These are phyloP conservation scores for Candida xyloterini DNA, from an alignment of 805 yeast genomes.

Conservation along the genomic window DNA sequence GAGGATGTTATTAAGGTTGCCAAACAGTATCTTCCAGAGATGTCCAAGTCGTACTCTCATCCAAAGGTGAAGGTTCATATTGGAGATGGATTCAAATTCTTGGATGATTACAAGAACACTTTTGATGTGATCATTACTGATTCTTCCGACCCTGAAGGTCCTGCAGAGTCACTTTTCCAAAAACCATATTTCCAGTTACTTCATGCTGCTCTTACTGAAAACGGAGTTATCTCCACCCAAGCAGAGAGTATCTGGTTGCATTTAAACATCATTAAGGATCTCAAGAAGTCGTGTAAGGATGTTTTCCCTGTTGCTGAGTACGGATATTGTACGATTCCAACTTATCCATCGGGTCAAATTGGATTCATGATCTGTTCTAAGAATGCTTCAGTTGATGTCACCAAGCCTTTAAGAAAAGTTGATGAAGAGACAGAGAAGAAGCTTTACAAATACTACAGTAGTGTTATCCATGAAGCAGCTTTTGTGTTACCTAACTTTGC, in stretches of 20 bases:
- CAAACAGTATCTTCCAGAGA: slow-evolving; percentile 81
- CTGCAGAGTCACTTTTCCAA: slow-evolving; percentile 92
- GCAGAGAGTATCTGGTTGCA: slow-evolving; percentile 96
- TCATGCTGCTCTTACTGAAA: slow-evolving; percentile 81
- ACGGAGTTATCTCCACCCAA: slow-evolving; percentile 91
- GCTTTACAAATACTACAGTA: slow-evolving; percentile 78
- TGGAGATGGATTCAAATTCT: slow-evolving; percentile 97
- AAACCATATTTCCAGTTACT: slow-evolving; percentile 85
- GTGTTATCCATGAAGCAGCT: slow-evolving; percentile 80
- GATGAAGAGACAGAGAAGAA: slow-evolving; percentile 58
- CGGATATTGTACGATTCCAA: slow-evolving; percentile 90
- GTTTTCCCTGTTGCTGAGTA: slow-evolving; percentile 92
- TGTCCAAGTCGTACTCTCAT: slow-evolving; percentile 80
- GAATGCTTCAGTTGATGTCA: slow-evolving; percentile 61
- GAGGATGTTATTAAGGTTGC: slow-evolving; percentile 87
- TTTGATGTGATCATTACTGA: slow-evolving; percentile 96
- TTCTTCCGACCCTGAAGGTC: slow-evolving; percentile 98
- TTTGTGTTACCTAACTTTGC: slow-evolving; percentile 95
- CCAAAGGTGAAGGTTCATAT: slow-evolving; percentile 89
- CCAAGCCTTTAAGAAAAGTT: slow-evolving; percentile 65
- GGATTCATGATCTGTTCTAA: slow-evolving; percentile 97
- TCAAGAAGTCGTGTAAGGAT: slow-evolving; percentile 75
- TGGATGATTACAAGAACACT: slow-evolving; percentile 75
- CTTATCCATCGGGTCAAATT: slow-evolving; percentile 95
- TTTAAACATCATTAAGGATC: slow-evolving; percentile 74